Conservation (phyloP, 306 rosid species). For the Quercus dentata region DNA sequence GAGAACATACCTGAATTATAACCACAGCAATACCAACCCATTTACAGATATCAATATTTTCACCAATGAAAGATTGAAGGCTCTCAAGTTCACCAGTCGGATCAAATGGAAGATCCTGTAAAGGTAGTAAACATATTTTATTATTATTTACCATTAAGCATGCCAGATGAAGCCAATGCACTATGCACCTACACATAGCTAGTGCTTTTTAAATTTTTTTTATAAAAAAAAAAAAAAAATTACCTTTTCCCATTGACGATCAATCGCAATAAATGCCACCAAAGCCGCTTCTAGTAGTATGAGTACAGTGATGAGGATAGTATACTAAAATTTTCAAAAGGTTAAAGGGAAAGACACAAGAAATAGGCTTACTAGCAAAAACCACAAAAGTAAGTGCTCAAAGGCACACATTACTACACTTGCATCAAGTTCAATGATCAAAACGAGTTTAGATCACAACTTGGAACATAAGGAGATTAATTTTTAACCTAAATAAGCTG, state of each 20-base stretch:
- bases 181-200: conserved; percentile 6
- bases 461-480: conserved; percentile 3
- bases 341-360: conserved; percentile 43
- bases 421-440: conserved; percentile 2
- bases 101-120: conserved; percentile 83
- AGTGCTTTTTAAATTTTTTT: background rate
- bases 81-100: conserved; percentile 76
- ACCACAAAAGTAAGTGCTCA: background rate
- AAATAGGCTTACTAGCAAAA: background rate
- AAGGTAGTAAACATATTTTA: conserved; percentile 16
- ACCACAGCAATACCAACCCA: conserved; percentile 77
- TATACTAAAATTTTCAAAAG: conserved; percentile 51
- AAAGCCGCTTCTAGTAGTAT: conserved; percentile 63
- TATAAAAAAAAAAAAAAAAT: background rate
- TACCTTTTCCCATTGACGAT: conserved; percentile 83
- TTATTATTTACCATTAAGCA: conserved; percentile 12
- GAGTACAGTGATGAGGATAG: conserved; percentile 48
- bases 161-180: background rate
- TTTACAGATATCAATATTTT: conserved; percentile 62
- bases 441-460: conserved; percentile 3
- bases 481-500: conserved; percentile 12
- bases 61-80: conserved; percentile 63
- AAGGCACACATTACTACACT: background rate
- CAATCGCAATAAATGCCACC: conserved; percentile 77
- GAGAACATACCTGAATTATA: conserved; percentile 60